phyloP scores from a whole-genome alignment of 2,329 filamentous ascomycete genomes.

The Clonostachys rosea region DNA sequence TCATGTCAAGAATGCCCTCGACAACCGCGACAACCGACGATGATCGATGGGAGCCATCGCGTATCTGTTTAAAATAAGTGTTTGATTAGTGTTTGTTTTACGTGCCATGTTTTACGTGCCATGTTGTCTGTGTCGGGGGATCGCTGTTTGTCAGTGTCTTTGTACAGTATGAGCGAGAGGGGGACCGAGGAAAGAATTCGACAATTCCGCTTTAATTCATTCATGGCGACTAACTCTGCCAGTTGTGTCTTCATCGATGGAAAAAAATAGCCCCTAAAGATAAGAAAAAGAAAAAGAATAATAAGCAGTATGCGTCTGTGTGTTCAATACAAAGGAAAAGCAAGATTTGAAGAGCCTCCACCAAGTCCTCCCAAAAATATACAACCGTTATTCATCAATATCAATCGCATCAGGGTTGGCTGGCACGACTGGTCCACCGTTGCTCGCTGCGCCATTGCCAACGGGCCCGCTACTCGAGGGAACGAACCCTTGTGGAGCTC shows the following conservation, averaged over 20 bases:
- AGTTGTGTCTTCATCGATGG: too few species aligned
- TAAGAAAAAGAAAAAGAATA: too few species aligned
- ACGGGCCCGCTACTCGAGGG: constrained; percentile 69
- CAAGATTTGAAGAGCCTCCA: neutral
- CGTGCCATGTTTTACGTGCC: too few species aligned
- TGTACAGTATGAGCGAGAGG: too few species aligned
- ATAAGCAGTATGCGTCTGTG: too few species aligned
- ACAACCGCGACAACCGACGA: constrained; percentile 26
- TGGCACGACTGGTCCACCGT: constrained; percentile 35
- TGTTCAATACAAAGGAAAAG: constrained; percentile 2
- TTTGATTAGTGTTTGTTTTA: neutral
- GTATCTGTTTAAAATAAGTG: neutral
- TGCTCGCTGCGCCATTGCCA: constrained; percentile 44
- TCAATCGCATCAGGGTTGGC: constrained; percentile 84
- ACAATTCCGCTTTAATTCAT: too few species aligned
- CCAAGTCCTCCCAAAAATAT: too few species aligned
- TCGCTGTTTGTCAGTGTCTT: too few species aligned
- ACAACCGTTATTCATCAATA: constrained; percentile 53
- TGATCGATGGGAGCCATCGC: neutral
- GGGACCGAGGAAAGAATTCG: too few species aligned
- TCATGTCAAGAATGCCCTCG: neutral
- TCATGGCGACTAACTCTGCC: too few species aligned
- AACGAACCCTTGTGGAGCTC: constrained; percentile 86
- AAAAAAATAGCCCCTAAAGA: too few species aligned
- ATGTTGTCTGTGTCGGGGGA: too few species aligned